These are phyloP conservation scores for Raffaelea deltoideospora DNA, from an alignment of 2,329 filamentous ascomycete species.

Conservation along the genomic window DNA sequence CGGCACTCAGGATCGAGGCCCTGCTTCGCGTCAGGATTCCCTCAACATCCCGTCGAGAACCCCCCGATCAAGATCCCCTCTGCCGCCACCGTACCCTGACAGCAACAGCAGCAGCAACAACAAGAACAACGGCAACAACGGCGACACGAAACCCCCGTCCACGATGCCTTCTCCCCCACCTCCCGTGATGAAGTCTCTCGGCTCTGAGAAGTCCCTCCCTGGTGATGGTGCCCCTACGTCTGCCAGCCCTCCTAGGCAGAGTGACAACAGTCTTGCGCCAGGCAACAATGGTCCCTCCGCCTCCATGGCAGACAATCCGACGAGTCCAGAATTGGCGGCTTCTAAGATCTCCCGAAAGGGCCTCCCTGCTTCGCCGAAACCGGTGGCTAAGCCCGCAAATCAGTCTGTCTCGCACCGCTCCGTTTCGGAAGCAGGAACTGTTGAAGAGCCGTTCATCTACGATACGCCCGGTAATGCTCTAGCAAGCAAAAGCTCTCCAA, in stretches of 20 bases:
- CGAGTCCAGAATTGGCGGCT: constrained; percentile 20
- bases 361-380: constrained; percentile 6
- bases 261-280: too few species aligned
- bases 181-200: constrained; percentile 3
- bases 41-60: constrained; percentile 18
- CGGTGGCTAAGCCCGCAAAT: not conserved
- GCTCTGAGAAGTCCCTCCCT: too few species aligned
- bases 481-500: too few species aligned
- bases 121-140: too few species aligned
- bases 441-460: constrained; percentile 11
- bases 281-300: too few species aligned
- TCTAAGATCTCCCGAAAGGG: constrained; percentile 12
- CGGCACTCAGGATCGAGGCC: too few species aligned
- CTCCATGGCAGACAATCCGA: too few species aligned
- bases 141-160: too few species aligned
- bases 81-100: constrained; percentile 16
- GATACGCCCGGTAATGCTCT: constrained; percentile 3
- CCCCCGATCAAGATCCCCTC: constrained; percentile 23
- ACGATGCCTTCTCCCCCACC: constrained; percentile 5
- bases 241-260: too few species aligned
- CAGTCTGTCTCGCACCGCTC: constrained; percentile 3
- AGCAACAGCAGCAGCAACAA: not conserved
- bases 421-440: constrained; percentile 5
- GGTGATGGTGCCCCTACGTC: too few species aligned
- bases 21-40: constrained; percentile 18